Evolutionary conservation across 257 asterid species (phyloP).

Genomic region (Fraxinus americana): DNA sequence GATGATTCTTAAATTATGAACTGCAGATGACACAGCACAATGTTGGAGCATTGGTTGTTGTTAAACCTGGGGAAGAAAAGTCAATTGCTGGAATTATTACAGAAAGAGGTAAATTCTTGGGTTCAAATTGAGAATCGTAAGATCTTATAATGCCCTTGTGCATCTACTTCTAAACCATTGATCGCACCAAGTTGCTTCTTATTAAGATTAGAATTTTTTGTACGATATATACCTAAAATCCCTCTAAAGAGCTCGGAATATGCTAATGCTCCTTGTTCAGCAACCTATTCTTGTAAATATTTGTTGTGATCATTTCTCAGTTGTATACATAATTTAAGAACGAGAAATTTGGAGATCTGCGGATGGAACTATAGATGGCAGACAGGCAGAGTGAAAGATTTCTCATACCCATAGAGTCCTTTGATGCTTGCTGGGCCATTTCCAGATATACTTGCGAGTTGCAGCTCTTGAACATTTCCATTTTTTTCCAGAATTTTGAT

Average conservation of each 20-base stretch:
- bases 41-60: conserved; percentile 63
- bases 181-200: background rate
- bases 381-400: background rate
- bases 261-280: background rate
- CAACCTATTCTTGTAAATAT: background rate
- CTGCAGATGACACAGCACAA: conserved; percentile 61
- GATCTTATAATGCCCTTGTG: background rate
- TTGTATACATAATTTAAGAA: background rate
- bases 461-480: background rate
- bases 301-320: background rate
- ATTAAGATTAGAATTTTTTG: background rate
- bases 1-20: background rate
- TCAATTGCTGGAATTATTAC: conserved; percentile 56
- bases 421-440: background rate
- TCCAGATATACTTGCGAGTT: background rate
- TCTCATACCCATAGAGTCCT: background rate
- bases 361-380: background rate
- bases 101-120: conserved; percentile 43
- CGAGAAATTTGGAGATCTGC: background rate
- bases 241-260: background rate
- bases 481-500: background rate
- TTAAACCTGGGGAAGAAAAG: conserved; percentile 53
- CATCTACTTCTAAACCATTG: background rate
- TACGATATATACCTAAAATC: background rate
- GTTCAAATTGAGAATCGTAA: background rate